Base-by-base conservation (phyloP, 441 rosid species). In the Metrosideros polymorpha region DNA sequence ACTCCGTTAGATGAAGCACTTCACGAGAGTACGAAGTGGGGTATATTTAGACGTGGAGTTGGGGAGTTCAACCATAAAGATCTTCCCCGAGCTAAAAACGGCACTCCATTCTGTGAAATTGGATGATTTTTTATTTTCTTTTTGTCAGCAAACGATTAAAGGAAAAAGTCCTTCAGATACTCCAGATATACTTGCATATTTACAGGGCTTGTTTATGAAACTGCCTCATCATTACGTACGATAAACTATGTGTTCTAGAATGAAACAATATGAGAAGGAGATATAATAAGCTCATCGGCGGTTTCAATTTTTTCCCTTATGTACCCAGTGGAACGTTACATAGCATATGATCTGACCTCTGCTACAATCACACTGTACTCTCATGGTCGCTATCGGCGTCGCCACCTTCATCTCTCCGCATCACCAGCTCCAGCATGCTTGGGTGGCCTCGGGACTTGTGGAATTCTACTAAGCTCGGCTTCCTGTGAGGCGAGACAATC, bases 341-440 rank as follows among this genome's bases (percentile, higher is more conserved):
- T 84, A 77, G 84, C 89, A 77, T 66, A 84, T 35, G 59, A 49
- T 63, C 85, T 82, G 84, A 87, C 88, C 77, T 84, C 27, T 29
- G 71, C 82, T 56, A 82, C 84, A 30, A 53, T 53, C 66, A 35
- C n/a, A 84, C 84, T 87, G 88, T 82, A 83, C 45, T 29, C 82
- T 29, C 29, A 14, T 12, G 84, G 79, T 71, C 47, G 43, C 85
- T 85, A 82, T 91, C 88, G 91, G 79, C n/a, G 29, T 89, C 91
- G 89, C 91, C 86, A 85, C 86, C 92, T 89, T 88, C 91, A 86
- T 88, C 91, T 91, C 83, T 90, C 92, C 25, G 49, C 75, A 71
- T 87, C 86, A 75, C 55, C 86, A 53, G 35, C 89, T 14, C 86
- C 86, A 2, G 51, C 87, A 0, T 85, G 91, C 89, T 90, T 91